phyloP scores from a whole-genome alignment of 345 rosid genomes.

The Eucalyptus virginea region DNA sequence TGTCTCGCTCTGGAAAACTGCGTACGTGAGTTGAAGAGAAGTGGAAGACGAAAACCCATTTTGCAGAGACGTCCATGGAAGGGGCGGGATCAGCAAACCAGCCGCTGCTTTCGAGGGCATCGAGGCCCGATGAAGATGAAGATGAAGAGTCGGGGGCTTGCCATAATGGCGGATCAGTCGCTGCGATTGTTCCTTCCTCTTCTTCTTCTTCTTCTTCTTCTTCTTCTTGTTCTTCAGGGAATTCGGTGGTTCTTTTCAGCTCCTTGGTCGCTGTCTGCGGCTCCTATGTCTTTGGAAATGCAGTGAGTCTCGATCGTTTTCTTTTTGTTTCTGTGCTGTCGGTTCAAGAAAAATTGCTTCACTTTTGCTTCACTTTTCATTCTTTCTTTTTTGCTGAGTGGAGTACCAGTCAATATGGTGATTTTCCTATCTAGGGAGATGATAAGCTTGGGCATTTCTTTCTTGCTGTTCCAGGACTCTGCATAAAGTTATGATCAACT shows the following conservation, averaged over 20 bases:
- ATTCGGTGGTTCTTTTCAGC: constrained; percentile 1
- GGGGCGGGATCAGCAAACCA: neutral
- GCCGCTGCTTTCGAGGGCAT: neutral
- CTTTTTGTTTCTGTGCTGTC: too few species aligned
- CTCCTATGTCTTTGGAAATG: constrained; percentile 14
- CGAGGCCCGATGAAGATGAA: neutral
- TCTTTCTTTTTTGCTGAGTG: neutral
- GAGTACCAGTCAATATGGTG: neutral
- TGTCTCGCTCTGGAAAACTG: neutral
- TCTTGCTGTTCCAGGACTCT: neutral
- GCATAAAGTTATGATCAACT: neutral
- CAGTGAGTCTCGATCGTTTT: neutral
- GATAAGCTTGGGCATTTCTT: neutral
- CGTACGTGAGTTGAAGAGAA: neutral
- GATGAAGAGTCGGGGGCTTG: neutral
- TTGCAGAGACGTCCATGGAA: neutral
- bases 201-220: neutral
- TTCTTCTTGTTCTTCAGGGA: neutral
- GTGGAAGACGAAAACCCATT: neutral
- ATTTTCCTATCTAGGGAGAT: neutral
- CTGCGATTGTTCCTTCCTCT: neutral
- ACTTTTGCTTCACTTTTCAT: neutral
- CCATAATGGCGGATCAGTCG: neutral
- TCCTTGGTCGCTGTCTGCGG: constrained; percentile 10
- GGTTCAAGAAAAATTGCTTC: neutral